A percentile compares a stretch with the other conserved stretches of the same genome.
Conservation (phyloP, 768 basidiomycete genomes). For the Termitomyces sp. region DNA sequence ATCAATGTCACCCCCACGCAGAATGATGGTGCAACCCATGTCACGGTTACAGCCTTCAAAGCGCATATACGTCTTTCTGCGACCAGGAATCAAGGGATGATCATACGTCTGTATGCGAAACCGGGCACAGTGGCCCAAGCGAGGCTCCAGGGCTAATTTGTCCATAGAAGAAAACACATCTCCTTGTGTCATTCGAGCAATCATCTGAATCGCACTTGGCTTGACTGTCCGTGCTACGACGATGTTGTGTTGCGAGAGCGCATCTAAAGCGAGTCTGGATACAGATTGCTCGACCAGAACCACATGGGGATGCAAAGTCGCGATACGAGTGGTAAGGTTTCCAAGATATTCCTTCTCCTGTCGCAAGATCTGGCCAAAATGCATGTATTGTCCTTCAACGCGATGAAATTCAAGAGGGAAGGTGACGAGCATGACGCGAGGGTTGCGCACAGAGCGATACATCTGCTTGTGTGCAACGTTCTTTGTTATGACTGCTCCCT, state of each 20-base stretch:
- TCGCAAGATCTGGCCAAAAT: constrained; percentile 83
- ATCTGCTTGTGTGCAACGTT: constrained; percentile 96
- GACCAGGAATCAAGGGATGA: constrained; percentile 89
- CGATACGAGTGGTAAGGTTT: constrained; percentile 82
- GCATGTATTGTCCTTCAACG: constrained; percentile 88
- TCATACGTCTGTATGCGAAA: constrained; percentile 93
- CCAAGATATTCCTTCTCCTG: constrained; percentile 93
- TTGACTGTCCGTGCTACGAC: constrained; percentile 90
- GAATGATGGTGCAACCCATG: constrained; percentile 90
- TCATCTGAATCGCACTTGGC: constrained; percentile 76
- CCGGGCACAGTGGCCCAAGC: constrained; percentile 79
- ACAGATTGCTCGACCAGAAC: constrained; percentile 91
- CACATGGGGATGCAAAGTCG: constrained; percentile 87
- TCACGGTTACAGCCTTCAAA: constrained; percentile 94
- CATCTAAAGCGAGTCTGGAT: constrained; percentile 84
- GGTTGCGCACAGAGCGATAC: constrained; percentile 75
- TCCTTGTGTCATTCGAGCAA: constrained; percentile 92
- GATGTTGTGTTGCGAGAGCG: constrained; percentile 78
- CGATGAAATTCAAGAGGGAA: constrained; percentile 94
- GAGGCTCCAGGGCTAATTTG: constrained; percentile 83
- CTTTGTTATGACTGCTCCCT: constrained; percentile 96
- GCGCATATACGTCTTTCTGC: constrained; percentile 94
- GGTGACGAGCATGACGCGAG: constrained; percentile 93
- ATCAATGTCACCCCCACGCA: constrained; percentile 82
- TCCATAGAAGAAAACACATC: constrained; percentile 96